phyloP scores from a whole-genome alignment of 768 basidiomycete genomes.

The Gymnopilus dilepis region DNA sequence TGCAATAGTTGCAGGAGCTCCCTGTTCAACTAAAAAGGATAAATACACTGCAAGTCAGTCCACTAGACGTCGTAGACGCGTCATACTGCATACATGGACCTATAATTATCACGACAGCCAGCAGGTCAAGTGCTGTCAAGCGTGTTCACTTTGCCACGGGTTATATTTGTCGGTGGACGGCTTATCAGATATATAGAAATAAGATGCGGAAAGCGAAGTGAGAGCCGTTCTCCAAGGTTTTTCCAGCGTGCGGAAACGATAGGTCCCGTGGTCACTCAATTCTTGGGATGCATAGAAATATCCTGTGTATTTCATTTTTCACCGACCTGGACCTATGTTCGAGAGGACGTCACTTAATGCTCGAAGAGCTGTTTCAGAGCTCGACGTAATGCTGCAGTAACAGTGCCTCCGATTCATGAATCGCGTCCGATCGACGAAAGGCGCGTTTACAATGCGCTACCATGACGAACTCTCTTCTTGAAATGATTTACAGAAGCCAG shows the following conservation, averaged over 20 bases:
- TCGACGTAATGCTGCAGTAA: not conserved
- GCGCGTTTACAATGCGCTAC: conserved; percentile 3
- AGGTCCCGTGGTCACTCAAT: not conserved
- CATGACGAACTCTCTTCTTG: not conserved
- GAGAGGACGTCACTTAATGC: too few species aligned
- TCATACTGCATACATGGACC: not conserved
- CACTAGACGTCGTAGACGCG: not conserved
- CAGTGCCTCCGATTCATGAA: not conserved
- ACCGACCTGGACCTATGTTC: too few species aligned
- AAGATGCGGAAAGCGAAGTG: not conserved
- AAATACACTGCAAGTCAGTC: not conserved
- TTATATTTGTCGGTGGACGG: not conserved
- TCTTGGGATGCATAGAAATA: too few species aligned
- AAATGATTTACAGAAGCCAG: conserved; percentile 3
- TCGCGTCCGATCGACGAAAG: not conserved
- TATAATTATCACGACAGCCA: not conserved
- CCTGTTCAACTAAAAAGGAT: not conserved
- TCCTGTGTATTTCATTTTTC: too few species aligned
- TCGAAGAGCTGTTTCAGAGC: not conserved
- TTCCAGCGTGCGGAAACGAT: not conserved
- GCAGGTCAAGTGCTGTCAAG: not conserved
- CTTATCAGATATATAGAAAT: not conserved
- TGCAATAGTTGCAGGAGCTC: not conserved
- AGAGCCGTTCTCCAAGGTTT: not conserved
- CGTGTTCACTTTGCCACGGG: not conserved